Conservation (phyloP, 345 rosid species). For the Melaleuca quinquenervia region DNA sequence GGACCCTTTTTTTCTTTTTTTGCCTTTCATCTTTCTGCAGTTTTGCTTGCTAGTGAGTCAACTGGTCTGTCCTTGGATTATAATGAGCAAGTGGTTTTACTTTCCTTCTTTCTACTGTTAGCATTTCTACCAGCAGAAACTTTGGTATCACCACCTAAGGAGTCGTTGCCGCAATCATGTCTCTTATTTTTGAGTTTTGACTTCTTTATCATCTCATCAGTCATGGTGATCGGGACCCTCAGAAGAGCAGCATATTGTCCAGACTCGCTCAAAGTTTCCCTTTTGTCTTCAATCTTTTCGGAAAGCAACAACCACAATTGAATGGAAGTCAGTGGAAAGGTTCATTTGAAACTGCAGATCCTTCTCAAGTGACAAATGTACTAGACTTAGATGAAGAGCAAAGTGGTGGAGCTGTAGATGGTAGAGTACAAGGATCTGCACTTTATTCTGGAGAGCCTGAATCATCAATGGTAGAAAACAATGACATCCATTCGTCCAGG, state of each 20-base stretch:
- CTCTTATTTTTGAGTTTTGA: not conserved
- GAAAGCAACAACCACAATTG: slow-evolving; percentile 20
- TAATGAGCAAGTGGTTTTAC: not conserved
- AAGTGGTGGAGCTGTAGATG: slow-evolving; percentile 7
- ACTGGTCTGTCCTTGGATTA: not conserved
- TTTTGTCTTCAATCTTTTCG: slow-evolving; percentile 42
- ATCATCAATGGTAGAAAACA: slow-evolving; percentile 9
- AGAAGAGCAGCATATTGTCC: slow-evolving; percentile 43
- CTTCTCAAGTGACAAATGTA: slow-evolving; percentile 4
- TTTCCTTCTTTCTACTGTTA: not conserved
- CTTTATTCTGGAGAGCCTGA: slow-evolving; percentile 18
- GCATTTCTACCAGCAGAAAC: not conserved
- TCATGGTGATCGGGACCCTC: slow-evolving; percentile 16
- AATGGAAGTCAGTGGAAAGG: slow-evolving; percentile 12
- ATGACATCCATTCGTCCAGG: slow-evolving; percentile 20
- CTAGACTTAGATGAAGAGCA: slow-evolving; percentile 8
- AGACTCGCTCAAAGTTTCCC: slow-evolving; percentile 58
- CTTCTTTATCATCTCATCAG: slow-evolving; percentile 25
- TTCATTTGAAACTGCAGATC: slow-evolving; percentile 5
- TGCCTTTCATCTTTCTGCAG: not conserved
- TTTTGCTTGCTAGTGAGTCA: not conserved
- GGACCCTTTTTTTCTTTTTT: not conserved
- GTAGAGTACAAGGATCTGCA: slow-evolving; percentile 15
- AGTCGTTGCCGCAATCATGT: not conserved
- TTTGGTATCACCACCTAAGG: not conserved